Evolutionary conservation across 225 moss, liverwort and hornwort species (phyloP), one percentile per base, ranked within the genome.

Genomic region (Rhytidiadelphus loreus): DNA sequence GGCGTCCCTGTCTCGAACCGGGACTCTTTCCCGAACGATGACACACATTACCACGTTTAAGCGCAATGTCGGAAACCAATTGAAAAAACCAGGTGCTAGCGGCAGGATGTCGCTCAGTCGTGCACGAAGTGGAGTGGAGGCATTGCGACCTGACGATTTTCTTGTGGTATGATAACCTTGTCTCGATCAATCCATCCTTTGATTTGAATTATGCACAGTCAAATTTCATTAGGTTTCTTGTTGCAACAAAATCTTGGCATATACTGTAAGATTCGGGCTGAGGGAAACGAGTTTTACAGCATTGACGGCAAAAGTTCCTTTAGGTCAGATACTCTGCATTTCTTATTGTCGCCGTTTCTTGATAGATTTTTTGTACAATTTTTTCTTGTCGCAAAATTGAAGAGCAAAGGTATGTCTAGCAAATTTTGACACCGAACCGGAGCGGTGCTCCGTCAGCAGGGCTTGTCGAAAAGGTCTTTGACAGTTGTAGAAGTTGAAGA

Each of bases 21-120:
- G 25, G 48, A 90, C 87, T 66, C 62, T 90, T 35, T 25, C 68
- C 62, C 89, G 87, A 79, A 86, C 91, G 43, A 8, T 90, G 83
- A 76, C 87, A 69, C 73, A 44, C 41, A 76, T 92, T 33, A 57
- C 85, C 32, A 86, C 89, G 11, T 83, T 91, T 8, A 91, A 87
- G 87, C 90, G 87, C 33, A 85, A 73, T 52, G 85, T 91, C 20
- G 88, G 22, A 80, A 91, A 48, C 65, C 91, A 90, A 55, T 35
- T 93, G 53, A 93, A 82, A 77, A 28, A 59, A 17, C 20, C 33
- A 37, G 87, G 88, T 64, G 78, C 87, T 23, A 92, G 91, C 79
- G 89, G 87, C 74, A 89, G 88, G 71, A 60, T 85, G 81, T 81
- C 90, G 39, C 85, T 89, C 32, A 35, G 88, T 74, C 84, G 61